These are phyloP conservation scores for Pythium coloratum DNA, from an alignment of 352 stramenopile genomes.

Conservation along the genomic window DNA sequence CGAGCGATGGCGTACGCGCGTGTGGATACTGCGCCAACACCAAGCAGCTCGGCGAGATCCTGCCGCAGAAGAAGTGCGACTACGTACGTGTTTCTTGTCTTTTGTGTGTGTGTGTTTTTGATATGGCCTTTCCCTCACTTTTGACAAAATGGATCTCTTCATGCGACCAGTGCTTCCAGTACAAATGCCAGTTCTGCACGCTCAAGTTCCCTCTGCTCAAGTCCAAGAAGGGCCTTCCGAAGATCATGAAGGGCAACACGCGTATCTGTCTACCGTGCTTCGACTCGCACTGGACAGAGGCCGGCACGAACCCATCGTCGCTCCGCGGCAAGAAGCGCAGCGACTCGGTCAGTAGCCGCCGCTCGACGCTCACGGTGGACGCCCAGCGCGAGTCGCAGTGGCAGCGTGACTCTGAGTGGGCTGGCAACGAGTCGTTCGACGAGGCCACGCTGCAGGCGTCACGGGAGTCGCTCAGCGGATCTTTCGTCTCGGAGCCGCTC, in stretches of 20 bases:
- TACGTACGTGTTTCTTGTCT: slow-evolving; percentile 36
- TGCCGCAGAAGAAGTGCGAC: slow-evolving; percentile 57
- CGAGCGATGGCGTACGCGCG: background rate
- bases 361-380: background rate
- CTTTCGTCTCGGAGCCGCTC: slow-evolving; percentile 27
- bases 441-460: slow-evolving; percentile 13
- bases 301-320: slow-evolving; percentile 17
- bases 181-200: slow-evolving; percentile 64
- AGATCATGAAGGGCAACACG: slow-evolving; percentile 53
- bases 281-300: slow-evolving; percentile 40
- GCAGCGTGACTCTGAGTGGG: slow-evolving; percentile 7
- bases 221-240: slow-evolving; percentile 40
- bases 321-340: slow-evolving; percentile 7
- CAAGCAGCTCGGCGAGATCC: slow-evolving; percentile 46
- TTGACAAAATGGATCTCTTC: background rate
- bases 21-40: slow-evolving; percentile 48
- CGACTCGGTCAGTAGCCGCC: background rate
- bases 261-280: slow-evolving; percentile 61
- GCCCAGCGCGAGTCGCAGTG: slow-evolving; percentile 4
- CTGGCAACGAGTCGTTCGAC: slow-evolving; percentile 23
- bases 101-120: background rate
- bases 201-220: slow-evolving; percentile 54
- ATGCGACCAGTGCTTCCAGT: slow-evolving; percentile 39
- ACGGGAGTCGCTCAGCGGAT: slow-evolving; percentile 23
- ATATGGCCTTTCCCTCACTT: background rate